Conservation (phyloP, 1,284 basidiomycete species). For the Chondrostereum purpureum region DNA sequence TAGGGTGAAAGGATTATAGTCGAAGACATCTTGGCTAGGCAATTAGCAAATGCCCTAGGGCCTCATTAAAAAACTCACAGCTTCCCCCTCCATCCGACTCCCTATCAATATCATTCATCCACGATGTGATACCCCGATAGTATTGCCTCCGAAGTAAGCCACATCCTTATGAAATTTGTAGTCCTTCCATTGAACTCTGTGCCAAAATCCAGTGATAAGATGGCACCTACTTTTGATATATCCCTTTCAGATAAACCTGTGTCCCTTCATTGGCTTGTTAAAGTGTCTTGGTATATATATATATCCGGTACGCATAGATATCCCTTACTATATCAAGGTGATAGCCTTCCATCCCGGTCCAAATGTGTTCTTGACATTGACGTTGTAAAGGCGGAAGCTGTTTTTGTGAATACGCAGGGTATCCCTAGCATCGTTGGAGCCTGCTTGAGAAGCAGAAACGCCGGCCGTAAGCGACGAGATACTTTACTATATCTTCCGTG, state of each 20-base stretch:
- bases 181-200: constrained; percentile 47
- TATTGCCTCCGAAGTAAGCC: constrained; percentile 42
- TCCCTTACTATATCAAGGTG: constrained; percentile 47
- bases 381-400: constrained; percentile 48
- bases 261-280: constrained; percentile 40
- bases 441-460: constrained; percentile 33
- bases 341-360: constrained; percentile 47
- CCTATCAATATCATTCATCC: constrained; percentile 46
- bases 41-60: background rate
- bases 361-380: constrained; percentile 48
- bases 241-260: constrained; percentile 39
- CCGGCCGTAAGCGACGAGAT: constrained; percentile 38
- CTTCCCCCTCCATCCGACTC: constrained; percentile 38
- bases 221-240: constrained; percentile 31
- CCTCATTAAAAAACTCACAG: constrained; percentile 25
- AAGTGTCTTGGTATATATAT: constrained; percentile 23
- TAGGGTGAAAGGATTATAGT: constrained; percentile 40
- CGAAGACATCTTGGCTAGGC: constrained; percentile 33
- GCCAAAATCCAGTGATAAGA: background rate
- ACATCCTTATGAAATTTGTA: constrained; percentile 42
- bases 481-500: constrained; percentile 29
- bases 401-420: constrained; percentile 47
- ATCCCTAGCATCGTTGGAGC: constrained; percentile 48
- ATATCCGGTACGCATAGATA: constrained; percentile 18
- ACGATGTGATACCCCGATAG: constrained; percentile 32